Conservation (phyloP, 2,329 filamentous ascomycete genomes). For the Cytospora mali region DNA sequence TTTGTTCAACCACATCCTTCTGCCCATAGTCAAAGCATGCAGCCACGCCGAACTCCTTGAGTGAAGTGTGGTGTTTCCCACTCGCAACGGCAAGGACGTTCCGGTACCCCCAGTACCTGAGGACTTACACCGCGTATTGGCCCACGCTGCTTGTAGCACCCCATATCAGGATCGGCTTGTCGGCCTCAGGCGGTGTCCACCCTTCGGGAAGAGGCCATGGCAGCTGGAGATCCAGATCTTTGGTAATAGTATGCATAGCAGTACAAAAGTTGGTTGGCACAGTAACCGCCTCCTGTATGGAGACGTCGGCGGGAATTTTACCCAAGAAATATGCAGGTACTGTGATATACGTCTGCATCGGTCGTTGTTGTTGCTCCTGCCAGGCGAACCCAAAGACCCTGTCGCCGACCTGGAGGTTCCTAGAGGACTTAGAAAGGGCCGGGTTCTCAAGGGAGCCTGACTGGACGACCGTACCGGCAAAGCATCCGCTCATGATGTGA, state of each 20-base stretch:
- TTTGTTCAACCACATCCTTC: slow-evolving; percentile 39
- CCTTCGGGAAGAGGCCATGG: slow-evolving; percentile 57
- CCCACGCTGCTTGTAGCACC: slow-evolving; percentile 57
- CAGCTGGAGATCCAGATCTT: slow-evolving; percentile 54
- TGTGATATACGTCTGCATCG: slow-evolving; percentile 59
- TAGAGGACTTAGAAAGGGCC: slow-evolving; percentile 26
- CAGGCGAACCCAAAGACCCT: slow-evolving; percentile 59
- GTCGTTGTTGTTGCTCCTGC: slow-evolving; percentile 49
- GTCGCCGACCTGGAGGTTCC: slow-evolving; percentile 54
- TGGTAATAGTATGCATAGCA: slow-evolving; percentile 55
- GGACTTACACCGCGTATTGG: slow-evolving; percentile 52
- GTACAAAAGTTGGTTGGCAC: slow-evolving; percentile 62
- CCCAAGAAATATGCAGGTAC: slow-evolving; percentile 52
- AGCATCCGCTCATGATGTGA: slow-evolving; percentile 52
- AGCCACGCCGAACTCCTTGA: slow-evolving; percentile 48
- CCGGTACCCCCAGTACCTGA: slow-evolving; percentile 55
- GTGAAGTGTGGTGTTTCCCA: slow-evolving; percentile 46
- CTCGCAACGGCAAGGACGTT: slow-evolving; percentile 54
- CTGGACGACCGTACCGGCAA: slow-evolving; percentile 56
- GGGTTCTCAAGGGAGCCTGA: slow-evolving; percentile 42
- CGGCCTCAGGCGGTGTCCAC: slow-evolving; percentile 39
- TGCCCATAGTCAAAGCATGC: slow-evolving; percentile 52
- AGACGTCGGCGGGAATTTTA: slow-evolving; percentile 46
- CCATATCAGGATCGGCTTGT: slow-evolving; percentile 52
- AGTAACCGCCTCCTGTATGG: slow-evolving; percentile 51